Base-by-base conservation (phyloP, 164 flowering plant species). In the Malania oleifera region DNA sequence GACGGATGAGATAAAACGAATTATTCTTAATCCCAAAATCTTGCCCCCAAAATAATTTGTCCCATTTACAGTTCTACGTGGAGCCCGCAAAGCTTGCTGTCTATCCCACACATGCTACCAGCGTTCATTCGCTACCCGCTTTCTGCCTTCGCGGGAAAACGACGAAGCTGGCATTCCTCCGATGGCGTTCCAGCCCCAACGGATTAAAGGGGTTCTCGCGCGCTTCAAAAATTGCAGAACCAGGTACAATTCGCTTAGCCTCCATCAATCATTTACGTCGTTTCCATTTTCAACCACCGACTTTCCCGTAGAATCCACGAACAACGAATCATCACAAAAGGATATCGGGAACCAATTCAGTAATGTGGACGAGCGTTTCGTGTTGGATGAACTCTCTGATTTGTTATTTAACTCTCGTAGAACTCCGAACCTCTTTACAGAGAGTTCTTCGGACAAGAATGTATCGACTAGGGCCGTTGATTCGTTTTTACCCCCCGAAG, bases 401-500 rank as follows among this genome's bases (percentile, higher is more conserved):
- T 55, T 89, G 14, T 52, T 89, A 14, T 73, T 79, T 43, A 62
- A 77, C 31, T 50, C 47, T 47, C 55, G 41, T 12, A 52, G 46
- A 38, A 41, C 60, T 44, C 40, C 56, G 52, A 61, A 49, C 27
- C 58, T 15, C 1, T 53, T 45, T 22, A 44, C 53, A 0, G 66
- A 56, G 24, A 57, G 26, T 27, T 28, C 43, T 45, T 39, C 59
- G 2, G 52, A 41, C 15, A 61, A 54, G 11, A 64, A 37, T 19
- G 22, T 54, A 3, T 58, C 40, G 12, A 38, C 5, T 35, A 66
- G 70, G 41, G 69, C 71, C n/a, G 62, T 57, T 7, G 95, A 82
- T 74, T 77, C 47, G 3, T 82, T 80, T 58, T 60, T 93, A 38
- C 59, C 77, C 1, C 82, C 91, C 0, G 97, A 77, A 49, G 98